A percentile compares a stretch with the other conserved stretches of the same genome.
phyloP scores from a whole-genome alignment of 305 asterid species.

The Solanum chacoense region DNA sequence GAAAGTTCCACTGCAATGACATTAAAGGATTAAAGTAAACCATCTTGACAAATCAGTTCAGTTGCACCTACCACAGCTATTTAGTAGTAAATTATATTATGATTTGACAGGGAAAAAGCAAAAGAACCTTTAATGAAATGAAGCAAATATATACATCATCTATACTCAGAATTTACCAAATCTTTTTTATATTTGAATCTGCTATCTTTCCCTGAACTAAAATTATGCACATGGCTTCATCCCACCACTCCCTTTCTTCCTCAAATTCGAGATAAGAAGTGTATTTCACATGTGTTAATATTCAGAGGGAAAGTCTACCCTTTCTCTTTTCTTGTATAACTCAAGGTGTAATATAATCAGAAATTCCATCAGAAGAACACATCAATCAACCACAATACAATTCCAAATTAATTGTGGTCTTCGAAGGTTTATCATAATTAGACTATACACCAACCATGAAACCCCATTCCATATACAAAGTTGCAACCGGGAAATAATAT shows the following conservation, averaged over 20 bases:
- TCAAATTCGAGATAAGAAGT: background rate
- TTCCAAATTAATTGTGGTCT: background rate
- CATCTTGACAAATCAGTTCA: background rate
- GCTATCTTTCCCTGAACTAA: background rate
- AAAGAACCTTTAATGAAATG: background rate
- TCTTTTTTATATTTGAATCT: background rate
- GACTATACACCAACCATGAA: background rate
- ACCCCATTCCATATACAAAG: background rate
- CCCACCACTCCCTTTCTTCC: background rate
- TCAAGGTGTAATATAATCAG: background rate
- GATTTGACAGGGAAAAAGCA: background rate
- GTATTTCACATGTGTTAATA: background rate
- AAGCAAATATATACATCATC: background rate
- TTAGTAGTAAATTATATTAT: background rate
- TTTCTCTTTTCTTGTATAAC: background rate
- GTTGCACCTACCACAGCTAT: background rate
- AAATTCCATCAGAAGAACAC: background rate
- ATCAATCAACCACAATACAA: background rate
- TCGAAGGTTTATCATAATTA: background rate
- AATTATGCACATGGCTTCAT: background rate
- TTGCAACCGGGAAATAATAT: background rate
- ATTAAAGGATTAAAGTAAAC: background rate
- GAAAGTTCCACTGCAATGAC: background rate
- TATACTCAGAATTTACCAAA: background rate
- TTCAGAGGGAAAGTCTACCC: background rate